A percentile compares a stretch with the other conserved stretches of the same genome.
Conservation (phyloP, 1,139 yeast species). For the Taphrina deformans region DNA sequence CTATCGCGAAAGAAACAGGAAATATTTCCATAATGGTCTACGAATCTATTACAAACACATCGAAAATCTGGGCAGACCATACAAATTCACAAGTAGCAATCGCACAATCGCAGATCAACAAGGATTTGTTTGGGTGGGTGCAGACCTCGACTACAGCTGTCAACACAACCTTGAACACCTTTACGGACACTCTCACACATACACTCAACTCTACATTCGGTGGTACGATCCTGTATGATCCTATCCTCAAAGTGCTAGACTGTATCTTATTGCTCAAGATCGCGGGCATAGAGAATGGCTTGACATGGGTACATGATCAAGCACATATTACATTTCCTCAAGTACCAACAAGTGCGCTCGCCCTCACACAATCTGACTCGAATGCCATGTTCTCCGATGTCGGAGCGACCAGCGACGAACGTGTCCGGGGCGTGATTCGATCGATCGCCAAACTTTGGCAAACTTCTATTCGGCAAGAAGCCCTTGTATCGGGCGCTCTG, state of each 20-base stretch:
- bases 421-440: neutral
- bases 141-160: constrained; percentile 56
- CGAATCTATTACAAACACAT: constrained; percentile 38
- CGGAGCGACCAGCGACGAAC: neutral
- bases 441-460: constrained; percentile 9
- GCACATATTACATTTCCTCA: constrained; percentile 62
- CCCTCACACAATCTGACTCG: neutral
- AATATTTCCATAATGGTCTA: constrained; percentile 31
- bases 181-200: constrained; percentile 55
- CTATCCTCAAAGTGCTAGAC: constrained; percentile 63
- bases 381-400: neutral
- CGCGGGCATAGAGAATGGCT: constrained; percentile 62
- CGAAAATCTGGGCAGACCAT: constrained; percentile 53
- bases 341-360: constrained; percentile 32
- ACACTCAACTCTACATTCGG: constrained; percentile 63
- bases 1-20: constrained; percentile 38
- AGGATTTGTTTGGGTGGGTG: constrained; percentile 67
- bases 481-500: constrained; percentile 7
- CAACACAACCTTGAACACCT: constrained; percentile 56
- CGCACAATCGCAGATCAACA: constrained; percentile 57
- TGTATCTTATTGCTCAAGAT: constrained; percentile 79
- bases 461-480: constrained; percentile 17
- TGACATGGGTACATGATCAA: constrained; percentile 74
- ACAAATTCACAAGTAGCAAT: constrained; percentile 54
- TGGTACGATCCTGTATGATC: constrained; percentile 62